Evolutionary conservation across 768 basidiomycete species (phyloP).

Genomic region (Albatrellus ellisii): DNA sequence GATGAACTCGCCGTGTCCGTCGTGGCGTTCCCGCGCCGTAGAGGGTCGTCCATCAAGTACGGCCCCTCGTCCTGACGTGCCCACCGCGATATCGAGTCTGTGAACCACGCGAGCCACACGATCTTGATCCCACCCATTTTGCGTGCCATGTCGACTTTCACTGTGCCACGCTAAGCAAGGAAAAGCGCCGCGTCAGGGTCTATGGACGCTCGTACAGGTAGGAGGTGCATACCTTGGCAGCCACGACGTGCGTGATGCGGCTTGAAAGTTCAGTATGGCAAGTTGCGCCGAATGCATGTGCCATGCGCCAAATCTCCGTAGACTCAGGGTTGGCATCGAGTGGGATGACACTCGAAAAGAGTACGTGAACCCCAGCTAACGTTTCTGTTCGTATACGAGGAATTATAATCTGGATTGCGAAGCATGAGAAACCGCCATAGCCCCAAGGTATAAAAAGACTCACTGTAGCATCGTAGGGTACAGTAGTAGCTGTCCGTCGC

Average conservation of each 20-base stretch:
- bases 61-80: constrained; percentile 61
- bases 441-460: constrained; percentile 14
- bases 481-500: constrained; percentile 15
- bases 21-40: constrained; percentile 19
- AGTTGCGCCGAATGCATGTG: constrained; percentile 78
- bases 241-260: constrained; percentile 81
- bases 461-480: constrained; percentile 67
- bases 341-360: constrained; percentile 94
- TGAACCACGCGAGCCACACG: constrained; percentile 85
- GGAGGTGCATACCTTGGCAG: constrained; percentile 51
- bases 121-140: constrained; percentile 68
- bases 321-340: constrained; percentile 70
- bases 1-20: constrained; percentile 25
- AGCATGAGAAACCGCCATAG: background rate
- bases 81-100: constrained; percentile 86
- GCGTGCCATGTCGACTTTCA: constrained; percentile 80
- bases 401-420: constrained; percentile 65
- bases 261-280: constrained; percentile 57
- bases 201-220: constrained; percentile 8
- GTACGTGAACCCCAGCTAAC: constrained; percentile 65
- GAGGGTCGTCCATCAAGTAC: constrained; percentile 60
- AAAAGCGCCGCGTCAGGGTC: constrained; percentile 2
- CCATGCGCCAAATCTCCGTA: constrained; percentile 77
- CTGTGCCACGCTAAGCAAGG: constrained; percentile 59
- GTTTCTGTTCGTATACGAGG: constrained; percentile 65